These are phyloP conservation scores for Elsinoe necatrix DNA, from an alignment of 2,329 filamentous ascomycete genomes.

Conservation along the genomic window DNA sequence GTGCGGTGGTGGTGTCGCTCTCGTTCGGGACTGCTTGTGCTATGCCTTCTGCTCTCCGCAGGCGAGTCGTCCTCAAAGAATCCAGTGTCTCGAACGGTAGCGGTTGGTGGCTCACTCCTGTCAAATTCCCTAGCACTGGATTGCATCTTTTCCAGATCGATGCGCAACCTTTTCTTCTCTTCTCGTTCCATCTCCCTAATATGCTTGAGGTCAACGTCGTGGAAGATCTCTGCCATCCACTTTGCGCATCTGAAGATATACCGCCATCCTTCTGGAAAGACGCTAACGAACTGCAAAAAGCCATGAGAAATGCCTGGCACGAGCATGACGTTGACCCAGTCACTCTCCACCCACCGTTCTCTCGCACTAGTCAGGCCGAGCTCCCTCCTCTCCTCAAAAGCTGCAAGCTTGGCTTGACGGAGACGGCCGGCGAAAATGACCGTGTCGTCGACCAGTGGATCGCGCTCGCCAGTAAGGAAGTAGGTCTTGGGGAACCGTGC, in stretches of 20 bases:
- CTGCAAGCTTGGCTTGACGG: constrained; percentile 63
- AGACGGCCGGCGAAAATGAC: constrained; percentile 89
- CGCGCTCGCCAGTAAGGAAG: constrained; percentile 87
- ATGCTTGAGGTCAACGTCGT: constrained; percentile 34
- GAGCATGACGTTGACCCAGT: constrained; percentile 67
- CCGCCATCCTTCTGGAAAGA: constrained; percentile 86
- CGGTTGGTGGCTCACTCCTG: constrained; percentile 16
- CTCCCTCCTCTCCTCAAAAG: constrained; percentile 49
- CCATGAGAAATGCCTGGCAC: constrained; percentile 88
- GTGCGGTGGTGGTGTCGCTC: constrained; percentile 39
- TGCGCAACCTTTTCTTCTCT: constrained; percentile 22
- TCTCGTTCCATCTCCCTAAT: constrained; percentile 27
- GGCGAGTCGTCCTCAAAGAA: constrained; percentile 17
- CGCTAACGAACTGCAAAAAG: constrained; percentile 79
- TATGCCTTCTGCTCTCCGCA: background rate
- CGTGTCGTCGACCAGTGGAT: constrained; percentile 92
- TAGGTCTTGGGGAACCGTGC: constrained; percentile 88
- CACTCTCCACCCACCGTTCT: constrained; percentile 57
- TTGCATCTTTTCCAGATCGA: constrained; percentile 21
- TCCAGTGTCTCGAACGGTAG: background rate
- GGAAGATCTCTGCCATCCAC: constrained; percentile 77
- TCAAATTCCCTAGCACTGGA: constrained; percentile 10
- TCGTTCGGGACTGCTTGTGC: constrained; percentile 1
- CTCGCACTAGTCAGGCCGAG: constrained; percentile 43
- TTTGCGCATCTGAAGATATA: constrained; percentile 68